Evolutionary conservation across 1,139 yeast genomes (phyloP), one percentile per base, ranked within the genome.

Genomic region (Geotrichum phurueaensis): DNA sequence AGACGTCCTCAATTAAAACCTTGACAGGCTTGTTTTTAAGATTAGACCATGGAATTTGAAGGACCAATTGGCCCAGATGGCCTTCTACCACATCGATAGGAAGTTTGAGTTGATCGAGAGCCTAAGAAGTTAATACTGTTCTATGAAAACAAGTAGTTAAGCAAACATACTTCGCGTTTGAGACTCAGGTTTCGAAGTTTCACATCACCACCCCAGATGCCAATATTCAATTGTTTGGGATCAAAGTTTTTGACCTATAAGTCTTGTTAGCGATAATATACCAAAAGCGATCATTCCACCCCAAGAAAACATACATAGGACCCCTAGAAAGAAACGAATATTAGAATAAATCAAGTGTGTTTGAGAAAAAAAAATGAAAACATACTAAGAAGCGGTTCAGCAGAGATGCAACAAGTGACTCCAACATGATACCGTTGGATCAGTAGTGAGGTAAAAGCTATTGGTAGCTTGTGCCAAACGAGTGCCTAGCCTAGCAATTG

Each of bases 141-240:
- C 20, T 12, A 3, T 50, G 36, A 49, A 22, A 23, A 39, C 20
- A 15, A 7, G 20, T 12, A 22, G 15, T 6, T 45, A 39, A 51
- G 12, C 20, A 33, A 36, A 64, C 75, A 54, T 64, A 75, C 78
- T 70, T 86, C 92, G 64, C 84, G 82, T 74, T 89, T 89, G 62
- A 95, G 78, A 64, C 87, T 81, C 65, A 95, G 79, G 71, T 92
- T 85, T 65, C 81, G 81, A 58, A 95, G 78, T 71, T 89, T 90
- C 54, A 92, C 99, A 78, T 94, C 98, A 36, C 99, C 99, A 69
- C 94, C 85, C 97, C 99, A 92, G 51, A 95, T 92, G 1, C 98
- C 99, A 61, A 94, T 92, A 69, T 94, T 91, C 70, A 94, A 77
- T 70, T 92, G 97, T 66, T 89, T 89, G 15, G 97, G 92, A 74